Evolutionary conservation across 2,329 filamentous ascomycete species (phyloP), one percentile per base, ranked within the genome.

Genomic region (Ophidiomyces ophidiicola): DNA sequence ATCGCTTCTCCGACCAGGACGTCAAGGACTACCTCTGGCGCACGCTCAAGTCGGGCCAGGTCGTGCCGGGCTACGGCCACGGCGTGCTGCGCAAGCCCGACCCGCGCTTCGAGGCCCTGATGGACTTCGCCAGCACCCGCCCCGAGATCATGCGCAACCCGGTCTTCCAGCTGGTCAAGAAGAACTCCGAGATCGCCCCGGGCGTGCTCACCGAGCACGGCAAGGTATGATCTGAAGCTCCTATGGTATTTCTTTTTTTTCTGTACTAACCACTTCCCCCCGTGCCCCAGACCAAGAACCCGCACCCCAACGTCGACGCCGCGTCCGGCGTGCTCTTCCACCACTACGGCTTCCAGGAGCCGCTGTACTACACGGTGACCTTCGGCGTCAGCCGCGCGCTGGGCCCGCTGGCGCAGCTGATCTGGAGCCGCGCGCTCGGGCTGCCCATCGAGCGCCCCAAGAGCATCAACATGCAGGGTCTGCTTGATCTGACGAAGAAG

Each of bases 341-440:
- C 65, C 86, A 96, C 69, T 98, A 94, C 60, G 90, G 88, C 43
- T 94, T 98, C 77, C 81, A 83, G 60, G 85, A 96, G 69, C 94
- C 88, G 0, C 72, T 96, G 7, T 98, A 96, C 71, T 98, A 96
- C 68, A 80, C 76, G 11, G 76, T 75, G 6, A 78, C 75, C 4
- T 80, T 80, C 51, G 76, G 76, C 50, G 76, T 80, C 32, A 76
- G 71, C 58, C 69, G 76, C 58, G 74, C 73, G 38, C 69, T 98
- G 11, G 90, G 90, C 5, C 90, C 90, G 15, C 71, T 98, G 34
- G 86, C 86, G 30, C 90, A 98, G 64, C 71, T 98, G 48, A 81
- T 98, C 59, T 96, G 90, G 90, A 88, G 96, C 61, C 76, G 90
- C 35, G 87, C 87, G 11, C 66, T 98, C 46, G 90, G 90, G 39